Evolutionary conservation across 2,329 filamentous ascomycete species (phyloP).

Genomic region (Clathrospora elynae): DNA sequence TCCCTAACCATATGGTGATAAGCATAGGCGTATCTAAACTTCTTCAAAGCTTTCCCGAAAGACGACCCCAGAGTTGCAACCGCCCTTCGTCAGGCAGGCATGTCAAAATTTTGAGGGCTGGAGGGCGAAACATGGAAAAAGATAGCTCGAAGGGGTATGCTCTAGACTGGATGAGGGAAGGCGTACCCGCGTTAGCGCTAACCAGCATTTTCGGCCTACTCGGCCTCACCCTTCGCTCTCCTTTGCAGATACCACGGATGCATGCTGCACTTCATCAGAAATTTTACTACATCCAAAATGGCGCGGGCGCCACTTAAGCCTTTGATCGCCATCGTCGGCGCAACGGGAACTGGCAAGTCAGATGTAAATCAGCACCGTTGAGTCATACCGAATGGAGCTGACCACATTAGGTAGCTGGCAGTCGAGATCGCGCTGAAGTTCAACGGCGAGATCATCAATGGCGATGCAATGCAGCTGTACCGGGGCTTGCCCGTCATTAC

Average conservation of each 20-base stretch:
- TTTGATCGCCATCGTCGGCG: slow-evolving; percentile 81
- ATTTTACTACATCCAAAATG: slow-evolving; percentile 31
- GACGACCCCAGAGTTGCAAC: no score
- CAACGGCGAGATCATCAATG: slow-evolving; percentile 94
- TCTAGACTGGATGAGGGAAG: no score
- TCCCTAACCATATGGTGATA: no score
- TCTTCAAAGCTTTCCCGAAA: no score
- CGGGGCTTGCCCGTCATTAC: slow-evolving; percentile 89
- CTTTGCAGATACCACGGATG: slow-evolving; percentile 8
- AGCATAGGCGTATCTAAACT: no score
- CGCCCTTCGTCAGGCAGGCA: no score
- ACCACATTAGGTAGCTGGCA: slow-evolving; percentile 69
- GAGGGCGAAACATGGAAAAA: no score
- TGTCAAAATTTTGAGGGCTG: no score
- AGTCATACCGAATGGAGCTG: slow-evolving; percentile 28
- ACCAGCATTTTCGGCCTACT: slow-evolving; percentile 12
- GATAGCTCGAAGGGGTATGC: slow-evolving; percentile 1
- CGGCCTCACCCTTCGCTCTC: background rate
- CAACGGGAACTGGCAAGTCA: slow-evolving; percentile 92
- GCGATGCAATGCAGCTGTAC: slow-evolving; percentile 98
- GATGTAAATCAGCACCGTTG: slow-evolving; percentile 62
- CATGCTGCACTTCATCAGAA: slow-evolving; percentile 34
- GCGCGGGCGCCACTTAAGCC: slow-evolving; percentile 52
- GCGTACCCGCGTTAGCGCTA: slow-evolving; percentile 4
- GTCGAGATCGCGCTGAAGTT: slow-evolving; percentile 82